Evolutionary conservation across 768 basidiomycete species (phyloP), one percentile per base, ranked within the genome.

Genomic region (Galerina marginata): DNA sequence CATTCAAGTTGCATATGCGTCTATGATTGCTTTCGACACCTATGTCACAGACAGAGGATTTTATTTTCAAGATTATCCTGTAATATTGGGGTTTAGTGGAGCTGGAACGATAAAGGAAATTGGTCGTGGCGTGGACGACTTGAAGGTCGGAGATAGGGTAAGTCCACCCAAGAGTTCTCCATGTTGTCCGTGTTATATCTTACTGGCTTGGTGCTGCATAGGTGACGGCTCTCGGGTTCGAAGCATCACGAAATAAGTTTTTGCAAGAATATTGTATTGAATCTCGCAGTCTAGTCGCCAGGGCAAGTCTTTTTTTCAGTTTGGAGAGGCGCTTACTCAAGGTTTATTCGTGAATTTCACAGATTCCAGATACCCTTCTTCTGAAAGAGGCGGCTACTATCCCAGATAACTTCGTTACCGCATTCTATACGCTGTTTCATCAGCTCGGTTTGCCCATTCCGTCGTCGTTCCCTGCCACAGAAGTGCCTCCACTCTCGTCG

Each of bases 391-490:
- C 72, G 7, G 73, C 75, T 10, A 74, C 78, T 0, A 65, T 79
- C 45, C 78, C 81, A 11, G 79, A 79, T 61, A 78, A 79, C 64
- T 80, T 79, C 51, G 72, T 79, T 49, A 77, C 74, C 23, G 73
- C 78, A 2, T 79, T 76, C 58, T 76, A 75, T 63, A 77, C 78
- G 6, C 59, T 82, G 6, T 79, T 80, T 62, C 74, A 73, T 46
- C 73, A 75, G 42, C 67, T 83, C 12, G 69, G 65, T 6, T 67
- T 82, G 23, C 78, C 79, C 10, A 33, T 71, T 9, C 75, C 79
- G 7, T 49, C 67, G 1, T 65, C 68, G 2, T 75, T 78, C 58
- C 77, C 79, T 0, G 61, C 72, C 0, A 57, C 67, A 0, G 58
- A 59, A 0, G 26, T 72, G 20, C 77, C 79, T 12, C 70, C 72